Base-by-base conservation (phyloP, 306 rosid species). In the Acacia acuminata region DNA sequence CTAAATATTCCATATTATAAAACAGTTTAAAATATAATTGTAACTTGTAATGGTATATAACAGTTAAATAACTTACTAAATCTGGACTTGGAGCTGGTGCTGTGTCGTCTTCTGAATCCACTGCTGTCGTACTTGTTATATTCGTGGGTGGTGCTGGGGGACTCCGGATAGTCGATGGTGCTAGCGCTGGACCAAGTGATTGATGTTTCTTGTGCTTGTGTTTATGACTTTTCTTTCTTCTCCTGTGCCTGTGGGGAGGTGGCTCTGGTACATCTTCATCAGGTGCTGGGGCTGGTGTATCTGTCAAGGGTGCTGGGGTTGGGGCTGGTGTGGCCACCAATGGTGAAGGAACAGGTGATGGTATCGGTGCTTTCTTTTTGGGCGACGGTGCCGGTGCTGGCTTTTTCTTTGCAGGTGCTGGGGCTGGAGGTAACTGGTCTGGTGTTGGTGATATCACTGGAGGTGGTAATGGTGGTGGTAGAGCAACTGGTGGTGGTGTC, bases 91-190 rank as follows among this genome's bases (percentile, higher is more conserved):
- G 99, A 64, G 99, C 85, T 81, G 99, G 99, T 66, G 97, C 97
- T 24, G 96, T 47, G 53, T 70, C 75, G 2, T 92, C 93, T 67
- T 86, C 91, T 11, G 90, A 78, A n/a, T 90, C 96, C 61, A 69
- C 88, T 14, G 87, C 90, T 56, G 73, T 77, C 56, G 71, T 81
- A 50, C 75, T 70, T 43, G 82, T 68, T 68, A 79, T 89, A 10
- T 2, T 71, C 45, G 88, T 82, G 43, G 97, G 98, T 63, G 99
- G 99, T 53, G 99, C 98, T 43, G 99, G 97, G 80, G 99, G 99
- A 76, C 99, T 95, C 61, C 81, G 81, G 43, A 87, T 76, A 76
- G 63, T 4, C 7, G 92, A 86, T 32, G 94, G 95, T 10, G 95
- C 93, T 71, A 93, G 95, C 5, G 95, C 93, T 71, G 96, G 92